A percentile compares a stretch with the other conserved stretches of the same genome.
Conservation (phyloP, 2,329 filamentous ascomycete species). For the Aureobasidium lini region DNA sequence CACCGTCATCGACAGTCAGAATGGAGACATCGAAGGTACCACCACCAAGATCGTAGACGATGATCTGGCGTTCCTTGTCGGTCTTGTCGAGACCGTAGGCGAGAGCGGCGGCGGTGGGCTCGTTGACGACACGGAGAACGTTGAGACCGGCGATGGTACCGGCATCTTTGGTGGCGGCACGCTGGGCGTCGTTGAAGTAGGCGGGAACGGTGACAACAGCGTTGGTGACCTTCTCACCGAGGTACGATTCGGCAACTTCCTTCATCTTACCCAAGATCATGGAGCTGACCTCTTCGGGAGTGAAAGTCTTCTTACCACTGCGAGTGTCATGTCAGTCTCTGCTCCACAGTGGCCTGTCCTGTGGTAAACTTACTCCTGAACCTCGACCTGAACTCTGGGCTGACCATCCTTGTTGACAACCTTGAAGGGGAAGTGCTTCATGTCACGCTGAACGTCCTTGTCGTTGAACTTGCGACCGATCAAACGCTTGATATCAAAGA, state of each 20-base stretch:
- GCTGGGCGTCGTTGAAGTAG: slow-evolving; percentile 98
- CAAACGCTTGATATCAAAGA: slow-evolving; percentile 44
- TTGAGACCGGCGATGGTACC: slow-evolving; percentile 87
- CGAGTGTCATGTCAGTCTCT: slow-evolving; percentile 13
- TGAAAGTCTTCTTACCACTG: slow-evolving; percentile 59
- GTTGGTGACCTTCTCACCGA: slow-evolving; percentile 77
- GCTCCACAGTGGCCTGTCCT: not conserved
- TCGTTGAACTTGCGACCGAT: slow-evolving; percentile 46
- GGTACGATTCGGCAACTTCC: slow-evolving; percentile 70
- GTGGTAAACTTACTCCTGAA: slow-evolving; percentile 42
- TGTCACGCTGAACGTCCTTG: slow-evolving; percentile 82
- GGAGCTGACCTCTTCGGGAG: slow-evolving; percentile 71
- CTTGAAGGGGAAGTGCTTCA: slow-evolving; percentile 99
- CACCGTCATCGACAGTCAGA: slow-evolving; percentile 61
- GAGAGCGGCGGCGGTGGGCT: slow-evolving; percentile 90
- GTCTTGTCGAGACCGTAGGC: slow-evolving; percentile 90
- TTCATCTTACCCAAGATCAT: slow-evolving; percentile 83
- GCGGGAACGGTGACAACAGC: slow-evolving; percentile 90
- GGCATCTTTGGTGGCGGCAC: slow-evolving; percentile 94
- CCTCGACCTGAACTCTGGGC: slow-evolving; percentile 71
- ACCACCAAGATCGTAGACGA: slow-evolving; percentile 90
- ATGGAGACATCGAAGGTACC: slow-evolving; percentile 93
- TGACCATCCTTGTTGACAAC: slow-evolving; percentile 85
- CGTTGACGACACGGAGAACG: slow-evolving; percentile 93
- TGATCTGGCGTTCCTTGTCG: slow-evolving; percentile 75